These are phyloP conservation scores for Talaromyces verruculosus DNA, from an alignment of 2,329 filamentous ascomycete species.

Conservation along the genomic window DNA sequence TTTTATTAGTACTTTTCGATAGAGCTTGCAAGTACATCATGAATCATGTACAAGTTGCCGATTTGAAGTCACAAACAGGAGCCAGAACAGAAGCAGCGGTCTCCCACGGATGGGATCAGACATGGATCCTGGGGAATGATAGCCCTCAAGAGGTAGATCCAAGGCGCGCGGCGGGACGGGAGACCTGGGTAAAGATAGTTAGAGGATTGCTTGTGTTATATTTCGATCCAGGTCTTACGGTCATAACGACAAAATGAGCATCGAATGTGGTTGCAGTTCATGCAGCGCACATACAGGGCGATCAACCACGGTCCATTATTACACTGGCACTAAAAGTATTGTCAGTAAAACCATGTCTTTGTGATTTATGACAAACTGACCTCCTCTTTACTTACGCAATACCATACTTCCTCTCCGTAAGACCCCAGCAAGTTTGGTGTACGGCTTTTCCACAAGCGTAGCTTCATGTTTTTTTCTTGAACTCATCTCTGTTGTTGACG, in stretches of 20 bases:
- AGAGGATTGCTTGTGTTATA: not conserved
- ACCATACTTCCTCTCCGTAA: not conserved
- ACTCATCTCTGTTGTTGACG: not conserved
- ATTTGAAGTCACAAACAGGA: not conserved
- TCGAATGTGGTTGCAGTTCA: too few species aligned
- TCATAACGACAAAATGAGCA: too few species aligned
- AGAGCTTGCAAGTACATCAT: not conserved
- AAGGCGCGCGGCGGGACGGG: not conserved
- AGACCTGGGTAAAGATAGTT: not conserved
- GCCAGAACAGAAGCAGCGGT: not conserved
- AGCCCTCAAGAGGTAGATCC: not conserved
- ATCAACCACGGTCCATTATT: not conserved
- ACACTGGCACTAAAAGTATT: not conserved
- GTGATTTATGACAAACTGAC: not conserved
- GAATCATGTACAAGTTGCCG: not conserved
- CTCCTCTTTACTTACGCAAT: not conserved
- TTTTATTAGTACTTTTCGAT: not conserved
- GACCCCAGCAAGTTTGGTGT: too few species aligned
- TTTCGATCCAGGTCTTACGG: too few species aligned
- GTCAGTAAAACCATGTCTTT: not conserved
- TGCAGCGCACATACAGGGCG: too few species aligned
- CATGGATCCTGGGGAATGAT: not conserved
- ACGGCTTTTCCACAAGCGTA: not conserved
- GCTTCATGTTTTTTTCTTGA: not conserved
- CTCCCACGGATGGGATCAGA: not conserved